Evolutionary conservation across 768 basidiomycete species (phyloP).

Genomic region (Xerocomellus chrysenteron): DNA sequence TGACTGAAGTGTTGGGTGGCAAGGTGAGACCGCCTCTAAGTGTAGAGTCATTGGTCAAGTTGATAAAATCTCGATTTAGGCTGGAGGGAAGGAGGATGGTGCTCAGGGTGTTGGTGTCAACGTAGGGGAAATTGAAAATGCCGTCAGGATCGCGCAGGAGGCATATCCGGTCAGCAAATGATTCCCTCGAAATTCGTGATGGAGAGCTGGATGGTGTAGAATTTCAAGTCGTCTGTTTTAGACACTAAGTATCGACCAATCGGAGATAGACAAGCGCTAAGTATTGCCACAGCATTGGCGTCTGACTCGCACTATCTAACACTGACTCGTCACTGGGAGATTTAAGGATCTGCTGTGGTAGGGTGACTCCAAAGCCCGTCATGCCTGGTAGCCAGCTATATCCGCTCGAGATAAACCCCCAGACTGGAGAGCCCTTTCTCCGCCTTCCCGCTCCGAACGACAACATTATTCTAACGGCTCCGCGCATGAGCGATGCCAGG

Average conservation of each 20-base stretch:
- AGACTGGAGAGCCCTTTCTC: conserved; percentile 54
- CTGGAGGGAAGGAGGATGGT: conserved; percentile 92
- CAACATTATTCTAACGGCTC: conserved; percentile 59
- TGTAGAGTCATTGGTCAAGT: neutral
- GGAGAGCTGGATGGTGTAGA: neutral
- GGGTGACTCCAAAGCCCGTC: neutral
- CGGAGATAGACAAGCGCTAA: neutral
- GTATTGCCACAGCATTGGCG: neutral
- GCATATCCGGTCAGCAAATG: conserved; percentile 31
- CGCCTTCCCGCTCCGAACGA: conserved; percentile 50
- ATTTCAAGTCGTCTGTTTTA: neutral
- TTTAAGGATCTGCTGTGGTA: neutral
- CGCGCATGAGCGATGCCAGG: conserved; percentile 45
- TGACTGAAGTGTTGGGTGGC: conserved; percentile 81
- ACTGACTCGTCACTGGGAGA: neutral
- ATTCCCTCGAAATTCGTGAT: neutral
- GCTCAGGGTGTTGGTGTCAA: conserved; percentile 86
- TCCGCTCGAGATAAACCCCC: conserved; percentile 42
- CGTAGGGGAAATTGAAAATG: conserved; percentile 61
- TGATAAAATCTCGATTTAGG: conserved; percentile 44
- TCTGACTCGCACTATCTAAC: conserved; percentile 1
- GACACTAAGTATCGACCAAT: neutral
- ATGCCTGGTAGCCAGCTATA: conserved; percentile 28
- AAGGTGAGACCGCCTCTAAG: conserved; percentile 57
- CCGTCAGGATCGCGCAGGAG: conserved; percentile 54